Evolutionary conservation across 208 protist species (phyloP).

Genomic region (Trypanosoma brucei): DNA sequence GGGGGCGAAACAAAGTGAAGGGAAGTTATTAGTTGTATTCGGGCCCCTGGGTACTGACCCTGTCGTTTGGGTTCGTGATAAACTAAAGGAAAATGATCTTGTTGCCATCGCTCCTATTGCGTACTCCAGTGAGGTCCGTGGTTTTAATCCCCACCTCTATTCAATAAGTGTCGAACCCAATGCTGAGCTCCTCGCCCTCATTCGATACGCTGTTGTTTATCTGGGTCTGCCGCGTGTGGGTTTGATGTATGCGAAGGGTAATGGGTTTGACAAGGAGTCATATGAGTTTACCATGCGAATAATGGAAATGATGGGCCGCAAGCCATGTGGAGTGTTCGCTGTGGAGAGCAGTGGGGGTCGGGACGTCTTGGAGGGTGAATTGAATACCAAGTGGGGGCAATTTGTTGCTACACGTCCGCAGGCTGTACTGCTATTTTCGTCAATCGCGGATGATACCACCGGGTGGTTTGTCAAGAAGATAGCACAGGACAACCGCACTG

Average conservation of each 20-base stretch:
- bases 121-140: slow-evolving; percentile 18
- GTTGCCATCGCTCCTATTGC: slow-evolving; percentile 29
- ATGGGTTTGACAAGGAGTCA: slow-evolving; percentile 2
- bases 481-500: slow-evolving; percentile 17
- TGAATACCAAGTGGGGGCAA: slow-evolving; percentile 9
- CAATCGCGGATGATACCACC: not conserved
- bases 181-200: slow-evolving; percentile 31
- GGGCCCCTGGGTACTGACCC: not conserved
- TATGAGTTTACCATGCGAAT: slow-evolving; percentile 6
- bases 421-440: slow-evolving; percentile 8
- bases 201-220: slow-evolving; percentile 24
- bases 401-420: slow-evolving; percentile 5
- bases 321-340: slow-evolving; percentile 4
- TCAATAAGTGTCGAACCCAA: slow-evolving; percentile 30
- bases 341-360: slow-evolving; percentile 4
- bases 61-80: not conserved
- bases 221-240: slow-evolving; percentile 28
- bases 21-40: slow-evolving; percentile 1
- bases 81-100: slow-evolving; percentile 20
- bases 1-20: not conserved
- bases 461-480: slow-evolving; percentile 5
- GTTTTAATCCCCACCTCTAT: slow-evolving; percentile 26
- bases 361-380: not conserved
- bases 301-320: slow-evolving; percentile 8
- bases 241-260: slow-evolving; percentile 16